Evolutionary conservation across 2,329 filamentous ascomycete species (phyloP).

Genomic region (Penicillium sp.): DNA sequence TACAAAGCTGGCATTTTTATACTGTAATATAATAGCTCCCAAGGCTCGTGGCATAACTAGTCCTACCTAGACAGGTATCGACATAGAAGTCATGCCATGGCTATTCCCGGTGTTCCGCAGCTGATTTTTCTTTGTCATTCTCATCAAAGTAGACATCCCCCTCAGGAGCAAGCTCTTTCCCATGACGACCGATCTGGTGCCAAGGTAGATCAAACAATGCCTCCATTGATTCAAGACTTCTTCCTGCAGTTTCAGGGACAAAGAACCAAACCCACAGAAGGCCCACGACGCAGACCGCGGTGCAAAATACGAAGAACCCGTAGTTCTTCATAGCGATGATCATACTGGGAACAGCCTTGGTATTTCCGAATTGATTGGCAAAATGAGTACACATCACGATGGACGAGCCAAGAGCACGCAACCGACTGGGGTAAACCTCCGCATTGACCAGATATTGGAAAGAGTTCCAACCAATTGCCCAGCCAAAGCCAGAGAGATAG

Average conservation of each 20-base stretch:
- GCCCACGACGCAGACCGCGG: background rate
- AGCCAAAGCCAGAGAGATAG: constrained; percentile 7
- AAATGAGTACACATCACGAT: constrained; percentile 9
- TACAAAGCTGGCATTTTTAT: no score
- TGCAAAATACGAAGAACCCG: background rate
- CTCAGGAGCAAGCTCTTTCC: background rate
- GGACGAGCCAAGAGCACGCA: background rate
- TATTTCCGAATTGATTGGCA: constrained; percentile 5
- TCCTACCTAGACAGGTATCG: background rate
- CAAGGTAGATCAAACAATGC: constrained; percentile 5
- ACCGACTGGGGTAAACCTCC: constrained; percentile 1
- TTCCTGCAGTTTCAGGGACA: constrained; percentile 2
- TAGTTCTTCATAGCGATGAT: constrained; percentile 1
- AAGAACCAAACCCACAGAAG: constrained; percentile 11
- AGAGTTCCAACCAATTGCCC: constrained; percentile 7
- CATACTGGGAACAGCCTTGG: constrained; percentile 7
- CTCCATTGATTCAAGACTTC: constrained; percentile 3
- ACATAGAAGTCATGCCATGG: background rate
- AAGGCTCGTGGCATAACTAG: no score
- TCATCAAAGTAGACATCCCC: background rate
- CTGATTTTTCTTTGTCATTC: background rate
- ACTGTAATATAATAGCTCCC: no score
- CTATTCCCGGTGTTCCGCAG: background rate
- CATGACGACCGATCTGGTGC: constrained; percentile 9
- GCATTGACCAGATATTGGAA: constrained; percentile 11